A percentile compares a stretch with the other conserved stretches of the same genome.
phyloP scores from a whole-genome alignment of 2,329 filamentous ascomycete genomes.

The Boeremia exigua region DNA sequence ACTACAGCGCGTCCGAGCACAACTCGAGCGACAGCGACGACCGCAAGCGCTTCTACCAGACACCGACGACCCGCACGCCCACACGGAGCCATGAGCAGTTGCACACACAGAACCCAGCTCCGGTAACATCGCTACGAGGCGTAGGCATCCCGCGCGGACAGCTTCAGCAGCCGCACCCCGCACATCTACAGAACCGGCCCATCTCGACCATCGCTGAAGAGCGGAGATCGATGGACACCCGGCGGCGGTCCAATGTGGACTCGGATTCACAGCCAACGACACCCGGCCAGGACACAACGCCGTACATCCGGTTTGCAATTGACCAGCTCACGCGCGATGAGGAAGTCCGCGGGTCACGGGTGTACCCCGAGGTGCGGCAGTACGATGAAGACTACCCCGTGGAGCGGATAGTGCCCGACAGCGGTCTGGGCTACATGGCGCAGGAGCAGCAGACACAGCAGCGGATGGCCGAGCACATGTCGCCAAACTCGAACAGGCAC shows the following conservation, averaged over 20 bases:
- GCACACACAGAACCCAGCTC: slow-evolving; percentile 32
- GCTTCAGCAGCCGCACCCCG: slow-evolving; percentile 17
- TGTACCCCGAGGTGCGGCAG: slow-evolving; percentile 49
- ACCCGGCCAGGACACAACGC: slow-evolving; percentile 81
- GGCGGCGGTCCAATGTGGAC: slow-evolving; percentile 37
- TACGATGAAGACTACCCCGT: slow-evolving; percentile 55
- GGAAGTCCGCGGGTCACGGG: slow-evolving; percentile 63
- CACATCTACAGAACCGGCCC: slow-evolving; percentile 28
- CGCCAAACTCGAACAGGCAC: slow-evolving; percentile 26
- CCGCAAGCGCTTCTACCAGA: slow-evolving; percentile 38
- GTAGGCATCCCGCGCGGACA: slow-evolving; percentile 43
- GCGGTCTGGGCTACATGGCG: slow-evolving; percentile 47
- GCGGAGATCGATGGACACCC: slow-evolving; percentile 31
- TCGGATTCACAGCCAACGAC: slow-evolving; percentile 44
- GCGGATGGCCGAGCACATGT: slow-evolving; percentile 35
- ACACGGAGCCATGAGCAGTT: slow-evolving; percentile 47
- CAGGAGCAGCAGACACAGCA: slow-evolving; percentile 40
- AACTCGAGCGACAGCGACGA: slow-evolving; percentile 47
- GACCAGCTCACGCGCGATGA: slow-evolving; percentile 82
- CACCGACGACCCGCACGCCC: slow-evolving; percentile 46
- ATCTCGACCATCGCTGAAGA: slow-evolving; percentile 45
- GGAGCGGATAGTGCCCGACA: slow-evolving; percentile 55
- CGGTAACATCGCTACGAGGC: slow-evolving; percentile 43
- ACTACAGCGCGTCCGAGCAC: slow-evolving; percentile 55
- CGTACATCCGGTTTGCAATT: slow-evolving; percentile 88